Conservation (phyloP, 495 filamentous ascomycete species). For the Penicillium antarcticum region DNA sequence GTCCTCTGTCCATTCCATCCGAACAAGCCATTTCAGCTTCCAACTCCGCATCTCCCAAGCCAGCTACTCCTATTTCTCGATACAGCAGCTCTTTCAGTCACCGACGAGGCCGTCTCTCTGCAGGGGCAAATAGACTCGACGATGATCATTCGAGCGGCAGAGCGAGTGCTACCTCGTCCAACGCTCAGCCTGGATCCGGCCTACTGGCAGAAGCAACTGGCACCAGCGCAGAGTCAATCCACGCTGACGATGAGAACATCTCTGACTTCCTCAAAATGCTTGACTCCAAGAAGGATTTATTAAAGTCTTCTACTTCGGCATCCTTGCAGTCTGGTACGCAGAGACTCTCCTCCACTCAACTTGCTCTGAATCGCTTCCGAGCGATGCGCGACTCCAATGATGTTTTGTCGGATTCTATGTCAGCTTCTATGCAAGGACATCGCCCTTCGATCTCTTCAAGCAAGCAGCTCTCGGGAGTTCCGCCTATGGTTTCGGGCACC, state of each 20-base stretch:
- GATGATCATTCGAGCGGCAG: conserved; percentile 91
- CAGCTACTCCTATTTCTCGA: conserved; percentile 58
- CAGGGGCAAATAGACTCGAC: conserved; percentile 66
- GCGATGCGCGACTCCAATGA: conserved; percentile 83
- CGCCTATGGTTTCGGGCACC: conserved; percentile 76
- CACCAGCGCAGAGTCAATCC: conserved; percentile 74
- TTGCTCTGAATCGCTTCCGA: conserved; percentile 72
- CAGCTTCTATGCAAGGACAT: conserved; percentile 75
- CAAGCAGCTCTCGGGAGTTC: conserved; percentile 77
- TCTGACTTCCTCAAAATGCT: conserved; percentile 87
- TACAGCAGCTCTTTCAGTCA: conserved; percentile 89
- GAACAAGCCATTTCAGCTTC: conserved; percentile 60
- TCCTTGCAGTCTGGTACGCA: conserved; percentile 56
- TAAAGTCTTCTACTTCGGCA: conserved; percentile 58
- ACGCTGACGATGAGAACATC: conserved; percentile 86
- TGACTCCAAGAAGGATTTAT: conserved; percentile 74
- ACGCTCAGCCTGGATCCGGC: conserved; percentile 80
- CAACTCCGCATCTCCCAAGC: conserved; percentile 68
- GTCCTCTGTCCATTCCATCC: conserved; percentile 42
- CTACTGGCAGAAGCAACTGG: conserved; percentile 71
- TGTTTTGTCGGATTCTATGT: conserved; percentile 82
- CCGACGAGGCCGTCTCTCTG: conserved; percentile 69
- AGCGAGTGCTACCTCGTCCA: conserved; percentile 77
- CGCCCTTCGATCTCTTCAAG: conserved; percentile 82
- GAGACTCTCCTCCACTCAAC: conserved; percentile 46